Base-by-base conservation (phyloP, 257 asterid species). In the Petrea volubilis region DNA sequence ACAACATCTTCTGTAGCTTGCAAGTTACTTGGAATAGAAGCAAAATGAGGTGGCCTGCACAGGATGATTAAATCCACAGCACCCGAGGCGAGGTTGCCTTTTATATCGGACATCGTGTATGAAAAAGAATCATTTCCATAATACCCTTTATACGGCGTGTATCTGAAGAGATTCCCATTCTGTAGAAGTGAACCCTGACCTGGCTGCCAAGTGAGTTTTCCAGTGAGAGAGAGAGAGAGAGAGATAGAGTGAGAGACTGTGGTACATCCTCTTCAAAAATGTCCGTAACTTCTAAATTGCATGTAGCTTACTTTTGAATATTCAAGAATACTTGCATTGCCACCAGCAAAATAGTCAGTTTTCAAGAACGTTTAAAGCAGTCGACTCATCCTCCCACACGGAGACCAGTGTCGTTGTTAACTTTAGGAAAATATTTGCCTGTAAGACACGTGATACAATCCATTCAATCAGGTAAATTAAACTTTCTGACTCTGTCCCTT, bases 341-440 rank as follows among this genome's bases (percentile, higher is more conserved):
- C 92, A 74, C 85, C 87, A 5, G 84, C 80, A 74, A 84, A 82
- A 71, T 79, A 89, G 77, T 91, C 99, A n/a, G 14, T 94, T 94
- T 13, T 77, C 80, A 21, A 89, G 57, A 65, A 80, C 86, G 71
- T 91, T 71, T 62, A 94, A 86, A 61, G 86, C 91, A 49, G 80
- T 66, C 18, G 97, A 89, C 77, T 94, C 99, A 60, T 89, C 95
- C 87, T 91, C 97, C 99, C 97, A 94, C 23, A 91, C 88, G 3
- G 82, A 72, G 18, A 89, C 65, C 1, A n/a, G 82, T 79, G 67
- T 94, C 97, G 23, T 88, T 74, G 67, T 64, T 65, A 44, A 74
- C 90, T 78, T 67, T 74, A 27, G 99, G 97, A 67, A 94, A 94
- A 81, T 94, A 88, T 64, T 89, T 96, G 70, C 82, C 98, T 93